These are phyloP conservation scores for Chaetoscypha palmicola DNA, from an alignment of 2,329 filamentous ascomycete genomes.

Conservation along the genomic window DNA sequence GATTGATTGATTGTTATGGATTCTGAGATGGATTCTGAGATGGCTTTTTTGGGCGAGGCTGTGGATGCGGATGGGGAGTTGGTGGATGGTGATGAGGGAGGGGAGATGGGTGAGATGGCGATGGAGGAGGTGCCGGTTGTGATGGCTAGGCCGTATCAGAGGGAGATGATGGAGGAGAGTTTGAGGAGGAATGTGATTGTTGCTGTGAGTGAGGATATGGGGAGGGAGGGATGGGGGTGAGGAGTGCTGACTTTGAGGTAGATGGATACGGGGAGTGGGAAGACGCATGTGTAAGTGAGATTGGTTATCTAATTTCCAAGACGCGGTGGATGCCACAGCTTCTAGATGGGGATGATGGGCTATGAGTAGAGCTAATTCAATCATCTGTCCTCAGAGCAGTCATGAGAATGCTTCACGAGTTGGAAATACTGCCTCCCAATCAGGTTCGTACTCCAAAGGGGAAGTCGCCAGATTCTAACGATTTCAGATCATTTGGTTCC, in stretches of 20 bases:
- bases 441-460: constrained; percentile 10
- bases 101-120: too few species aligned
- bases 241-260: constrained; percentile 28
- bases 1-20: too few species aligned
- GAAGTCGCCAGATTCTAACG: constrained; percentile 3
- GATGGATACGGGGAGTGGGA: constrained; percentile 78
- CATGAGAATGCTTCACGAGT: constrained; percentile 24
- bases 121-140: too few species aligned
- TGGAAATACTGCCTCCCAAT: constrained; percentile 16
- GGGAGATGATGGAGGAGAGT: constrained; percentile 69
- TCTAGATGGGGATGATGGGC: background rate
- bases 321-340: background rate
- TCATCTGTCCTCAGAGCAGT: constrained; percentile 14
- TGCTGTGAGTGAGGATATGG: constrained; percentile 43
- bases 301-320: background rate
- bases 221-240: background rate
- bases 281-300: constrained; percentile 62
- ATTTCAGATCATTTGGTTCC: constrained; percentile 59
- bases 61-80: too few species aligned
- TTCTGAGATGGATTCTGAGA: too few species aligned
- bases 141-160: constrained; percentile 48
- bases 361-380: background rate
- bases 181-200: constrained; percentile 65
- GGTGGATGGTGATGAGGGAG: too few species aligned
- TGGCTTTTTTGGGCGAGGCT: too few species aligned